Evolutionary conservation across 768 basidiomycete species (phyloP), one percentile per base, ranked within the genome.

Genomic region (Tricholoma furcatifolium): DNA sequence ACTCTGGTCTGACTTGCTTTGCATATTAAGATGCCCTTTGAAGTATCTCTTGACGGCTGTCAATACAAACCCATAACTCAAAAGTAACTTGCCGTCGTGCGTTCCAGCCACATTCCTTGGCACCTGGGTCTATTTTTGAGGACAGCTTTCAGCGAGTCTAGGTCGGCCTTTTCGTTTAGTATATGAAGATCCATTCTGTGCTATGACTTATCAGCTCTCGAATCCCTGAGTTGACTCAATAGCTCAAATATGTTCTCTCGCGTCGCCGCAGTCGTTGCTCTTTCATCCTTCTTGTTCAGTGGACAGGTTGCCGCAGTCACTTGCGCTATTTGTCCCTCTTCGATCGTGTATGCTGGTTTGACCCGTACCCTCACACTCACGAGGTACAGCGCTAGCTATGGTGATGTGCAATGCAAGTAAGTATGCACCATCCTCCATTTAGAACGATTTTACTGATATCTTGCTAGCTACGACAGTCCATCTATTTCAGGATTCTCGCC

Each of bases 391-490:
- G 42, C 53, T 9, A 32, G 24, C 20, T 34, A n/a, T 10, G 44
- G 40, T n/a, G 11, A 23, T 8, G 43, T 36, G n/a, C 55, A 56
- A 31, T 56, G 55, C 55, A 56, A 56, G 55, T 56, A 32, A 50
- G 55, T 56, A 18, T 30, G 9, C 7, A 1, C 4, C 3, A 40
- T 6, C 18, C n/a, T 24, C 12, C 5, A 11, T 21, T 20, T 6
- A 10, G n/a, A 7, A 18, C 20, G 2, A 32, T 2, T 4, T 1
- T 43, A 34, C 31, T 38, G 2, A 39, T 30, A 12, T 38, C 5
- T 42, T 12, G 30, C 10, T 32, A 55, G 53, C 48, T 55, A 44
- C 23, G 53, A 45, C n/a, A 50, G 2, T 24, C 53, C 53, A 3
- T 9, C 53, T 5, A 55, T 55, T 14, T 47, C 55, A 21, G 46